Percentiles rank a stretch among this genome's conserved stretches.
phyloP scores from a whole-genome alignment of 176 grass and related monocot genomes.

The Musa acuminata region DNA sequence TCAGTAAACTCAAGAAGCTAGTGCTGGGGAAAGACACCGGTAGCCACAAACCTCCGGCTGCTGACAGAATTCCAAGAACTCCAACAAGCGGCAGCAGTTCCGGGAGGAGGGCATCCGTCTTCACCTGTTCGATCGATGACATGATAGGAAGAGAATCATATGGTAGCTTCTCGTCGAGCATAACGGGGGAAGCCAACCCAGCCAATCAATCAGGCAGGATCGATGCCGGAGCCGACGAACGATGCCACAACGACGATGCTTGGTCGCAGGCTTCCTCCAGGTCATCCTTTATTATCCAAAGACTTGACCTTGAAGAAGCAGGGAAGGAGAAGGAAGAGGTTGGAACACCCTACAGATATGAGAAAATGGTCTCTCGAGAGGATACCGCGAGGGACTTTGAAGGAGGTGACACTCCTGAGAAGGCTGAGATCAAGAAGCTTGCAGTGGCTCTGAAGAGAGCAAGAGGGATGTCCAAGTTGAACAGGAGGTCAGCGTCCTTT shows the following conservation, averaged over 20 bases:
- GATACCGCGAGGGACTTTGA: slow-evolving; percentile 17
- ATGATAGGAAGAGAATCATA: slow-evolving; percentile 38
- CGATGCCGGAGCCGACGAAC: slow-evolving; percentile 6
- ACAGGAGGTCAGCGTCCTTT: slow-evolving; percentile 35
- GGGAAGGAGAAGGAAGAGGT: slow-evolving; percentile 25
- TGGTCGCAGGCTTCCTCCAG: neutral
- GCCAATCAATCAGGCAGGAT: neutral
- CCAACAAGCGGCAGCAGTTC: slow-evolving; percentile 10
- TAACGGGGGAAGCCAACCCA: slow-evolving; percentile 25
- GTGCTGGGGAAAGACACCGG: slow-evolving; percentile 60
- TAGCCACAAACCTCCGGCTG: neutral
- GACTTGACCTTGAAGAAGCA: slow-evolving; percentile 13
- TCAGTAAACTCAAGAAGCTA: slow-evolving; percentile 68
- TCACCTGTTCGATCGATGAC: slow-evolving; percentile 48
- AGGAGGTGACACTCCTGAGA: slow-evolving; percentile 27
- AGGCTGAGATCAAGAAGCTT: slow-evolving; percentile 43
- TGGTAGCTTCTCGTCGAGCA: slow-evolving; percentile 53
- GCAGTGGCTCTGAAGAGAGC: slow-evolving; percentile 40
- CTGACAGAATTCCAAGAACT: slow-evolving; percentile 7
- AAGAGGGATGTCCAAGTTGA: slow-evolving; percentile 26
- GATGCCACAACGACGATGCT: slow-evolving; percentile 1
- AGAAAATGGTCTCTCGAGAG: slow-evolving; percentile 15
- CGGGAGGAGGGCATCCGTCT: slow-evolving; percentile 47
- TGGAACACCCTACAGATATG: neutral
- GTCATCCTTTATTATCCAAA: slow-evolving; percentile 28